Evolutionary conservation across 495 filamentous ascomycete species (phyloP), one percentile per base, ranked within the genome.

Genomic region (Daldinia bambusicola): DNA sequence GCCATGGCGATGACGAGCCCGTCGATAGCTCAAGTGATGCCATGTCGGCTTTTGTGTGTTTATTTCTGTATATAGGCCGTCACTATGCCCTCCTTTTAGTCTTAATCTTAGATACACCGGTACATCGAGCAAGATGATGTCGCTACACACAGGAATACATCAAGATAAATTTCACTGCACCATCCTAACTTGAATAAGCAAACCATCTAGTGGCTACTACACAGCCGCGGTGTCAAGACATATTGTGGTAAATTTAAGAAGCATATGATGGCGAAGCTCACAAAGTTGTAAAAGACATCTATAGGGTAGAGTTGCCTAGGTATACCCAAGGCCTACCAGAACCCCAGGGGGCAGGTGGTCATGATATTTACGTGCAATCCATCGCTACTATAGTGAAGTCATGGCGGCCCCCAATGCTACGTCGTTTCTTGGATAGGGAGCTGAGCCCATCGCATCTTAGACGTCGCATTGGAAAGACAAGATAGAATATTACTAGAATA

Each of bases 1-100:
- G 71, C 56, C 1, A 78, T 51, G 13, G 32, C 65, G 20, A 76
- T 65, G 45, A 71, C 69, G 41, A 75, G 16, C 1, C 66, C 74
- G 34, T 64, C 66, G 18, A 75, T 56, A 6, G 7, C 69, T 20
- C 55, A 52, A 7, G 66, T 68, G 2, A 41, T 20, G 32, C 13
- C 45, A 18, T 51, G 41, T n/a, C 32, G 48, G 48, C 37, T 53
- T 1, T 31, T 26, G 20, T 55, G 37, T 9, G 68, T 30, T 12
- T 40, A 7, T 34, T 12, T 9, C n/a, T 36, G 30, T n/a, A 38
- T 12, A 8, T 59, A 45, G 55, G 63, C 41, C 62, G 66, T 71
- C 13, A 26, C 7, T 6, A 34, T 16, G 1, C 13, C 14, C 22
- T 4, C 22, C 22, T 8, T 8, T 32, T 6, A 6, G 0, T 7